These are phyloP conservation scores for Desmodesmus armatus DNA, from an alignment of 139 green algal species.

Conservation along the genomic window DNA sequence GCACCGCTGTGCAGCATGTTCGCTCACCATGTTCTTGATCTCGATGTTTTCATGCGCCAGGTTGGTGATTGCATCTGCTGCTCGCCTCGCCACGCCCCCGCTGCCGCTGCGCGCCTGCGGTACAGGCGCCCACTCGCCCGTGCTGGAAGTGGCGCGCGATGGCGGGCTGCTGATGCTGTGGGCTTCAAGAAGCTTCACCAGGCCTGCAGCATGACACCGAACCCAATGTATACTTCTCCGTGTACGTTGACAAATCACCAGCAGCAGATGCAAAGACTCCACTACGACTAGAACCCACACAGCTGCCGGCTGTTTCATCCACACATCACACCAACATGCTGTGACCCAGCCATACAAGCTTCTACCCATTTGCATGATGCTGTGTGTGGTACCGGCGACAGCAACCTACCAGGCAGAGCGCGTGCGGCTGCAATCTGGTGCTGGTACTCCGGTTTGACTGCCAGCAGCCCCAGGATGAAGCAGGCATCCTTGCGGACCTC, in stretches of 20 bases:
- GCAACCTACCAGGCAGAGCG: slow-evolving; percentile 71
- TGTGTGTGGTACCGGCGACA: too few species aligned
- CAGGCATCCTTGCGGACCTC: slow-evolving; percentile 92
- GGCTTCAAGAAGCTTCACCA: slow-evolving; percentile 80
- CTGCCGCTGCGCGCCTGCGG: slow-evolving; percentile 28
- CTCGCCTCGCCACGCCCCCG: slow-evolving; percentile 76
- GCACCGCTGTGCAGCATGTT: too few species aligned
- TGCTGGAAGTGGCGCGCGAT: slow-evolving; percentile 47
- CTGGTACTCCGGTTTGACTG: slow-evolving; percentile 92
- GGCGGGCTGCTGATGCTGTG: slow-evolving; percentile 51
- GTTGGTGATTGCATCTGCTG: slow-evolving; percentile 96
- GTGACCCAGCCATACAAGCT: too few species aligned
- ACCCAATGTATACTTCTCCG: too few species aligned
- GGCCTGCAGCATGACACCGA: too few species aligned
- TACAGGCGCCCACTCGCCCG: neutral
- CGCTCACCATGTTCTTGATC: slow-evolving; percentile 83
- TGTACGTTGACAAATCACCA: too few species aligned
- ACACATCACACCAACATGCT: too few species aligned
- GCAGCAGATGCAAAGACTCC: too few species aligned
- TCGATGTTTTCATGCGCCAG: slow-evolving; percentile 95
- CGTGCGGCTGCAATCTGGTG: slow-evolving; percentile 79
- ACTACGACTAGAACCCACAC: too few species aligned
- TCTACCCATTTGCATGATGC: too few species aligned
- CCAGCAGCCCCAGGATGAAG: slow-evolving; percentile 93
- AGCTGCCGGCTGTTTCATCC: too few species aligned